A percentile compares a stretch with the other conserved stretches of the same genome.
Conservation (phyloP, 371 early-diverging fungal species). For the Batkoa obscura region DNA sequence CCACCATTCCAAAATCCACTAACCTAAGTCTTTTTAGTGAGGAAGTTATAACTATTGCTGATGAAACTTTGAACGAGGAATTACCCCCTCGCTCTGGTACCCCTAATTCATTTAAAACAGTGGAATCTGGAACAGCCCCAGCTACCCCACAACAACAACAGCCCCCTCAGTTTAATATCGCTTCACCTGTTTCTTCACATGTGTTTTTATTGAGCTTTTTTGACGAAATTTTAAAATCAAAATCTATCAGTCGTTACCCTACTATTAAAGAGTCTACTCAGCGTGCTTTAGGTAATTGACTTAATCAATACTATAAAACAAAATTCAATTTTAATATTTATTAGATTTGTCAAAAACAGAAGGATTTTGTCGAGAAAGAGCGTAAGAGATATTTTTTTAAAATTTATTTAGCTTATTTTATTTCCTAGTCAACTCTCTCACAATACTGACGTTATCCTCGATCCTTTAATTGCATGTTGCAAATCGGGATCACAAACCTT, state of each 20-base stretch:
- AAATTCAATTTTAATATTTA: not conserved
- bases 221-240: slow-evolving; percentile 1
- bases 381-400: not conserved
- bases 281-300: not conserved
- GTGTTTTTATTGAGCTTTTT: slow-evolving; percentile 3
- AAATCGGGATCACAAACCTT: not conserved
- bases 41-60: not conserved
- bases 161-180: not conserved
- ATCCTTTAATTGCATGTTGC: not conserved
- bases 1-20: not conserved
- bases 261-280: not conserved
- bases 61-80: not conserved
- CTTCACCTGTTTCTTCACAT: slow-evolving; percentile 1
- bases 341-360: slow-evolving; percentile 3
- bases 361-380: slow-evolving; percentile 4
- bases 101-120: not conserved
- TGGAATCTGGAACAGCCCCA: not conserved
- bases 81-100: not conserved
- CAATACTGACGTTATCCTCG: slow-evolving; percentile 1
- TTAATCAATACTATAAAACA: not conserved
- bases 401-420: not conserved
- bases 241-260: not conserved
- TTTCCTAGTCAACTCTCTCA: not conserved
- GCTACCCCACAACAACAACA: not conserved
- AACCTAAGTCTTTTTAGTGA: not conserved